These are phyloP conservation scores for Fistulinella prunicolor DNA, from an alignment of 768 basidiomycete species.

Conservation along the genomic window DNA sequence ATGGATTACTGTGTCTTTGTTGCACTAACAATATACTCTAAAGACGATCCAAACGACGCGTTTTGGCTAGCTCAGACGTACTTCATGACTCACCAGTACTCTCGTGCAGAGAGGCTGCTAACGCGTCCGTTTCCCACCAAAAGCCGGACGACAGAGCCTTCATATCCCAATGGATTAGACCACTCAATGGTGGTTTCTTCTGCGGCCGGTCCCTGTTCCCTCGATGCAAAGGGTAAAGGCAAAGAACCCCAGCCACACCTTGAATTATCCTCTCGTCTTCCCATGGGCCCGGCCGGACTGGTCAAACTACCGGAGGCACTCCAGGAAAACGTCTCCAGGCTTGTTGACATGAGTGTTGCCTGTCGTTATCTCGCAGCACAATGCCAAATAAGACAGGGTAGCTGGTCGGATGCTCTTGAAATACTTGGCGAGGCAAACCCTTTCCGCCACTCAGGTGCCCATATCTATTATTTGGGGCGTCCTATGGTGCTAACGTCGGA, in stretches of 20 bases:
- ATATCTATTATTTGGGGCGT: background rate
- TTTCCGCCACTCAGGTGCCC: slow-evolving; percentile 66
- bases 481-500: slow-evolving; percentile 6
- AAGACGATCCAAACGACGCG: slow-evolving; percentile 95
- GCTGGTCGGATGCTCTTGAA: slow-evolving; percentile 89
- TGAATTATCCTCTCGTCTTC: slow-evolving; percentile 51
- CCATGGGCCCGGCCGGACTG: slow-evolving; percentile 69
- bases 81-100: slow-evolving; percentile 94
- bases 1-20: slow-evolving; percentile 1
- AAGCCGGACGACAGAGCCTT: slow-evolving; percentile 37
- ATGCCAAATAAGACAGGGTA: slow-evolving; percentile 87
- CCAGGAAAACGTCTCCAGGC: slow-evolving; percentile 64
- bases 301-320: slow-evolving; percentile 64
- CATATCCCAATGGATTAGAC: slow-evolving; percentile 26
- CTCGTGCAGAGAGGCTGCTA: slow-evolving; percentile 87
- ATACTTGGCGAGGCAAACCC: slow-evolving; percentile 93
- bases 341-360: slow-evolving; percentile 93
- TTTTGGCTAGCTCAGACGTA: slow-evolving; percentile 99
- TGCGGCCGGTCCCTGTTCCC: slow-evolving; percentile 42
- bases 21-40: slow-evolving; percentile 1
- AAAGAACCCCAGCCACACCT: slow-evolving; percentile 47
- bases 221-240: slow-evolving; percentile 56
- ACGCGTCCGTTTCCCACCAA: slow-evolving; percentile 77
- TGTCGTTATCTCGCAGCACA: slow-evolving; percentile 97
- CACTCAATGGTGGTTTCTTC: slow-evolving; percentile 21